Conservation (phyloP, 352 stramenopile species). For the Albugo candida region DNA sequence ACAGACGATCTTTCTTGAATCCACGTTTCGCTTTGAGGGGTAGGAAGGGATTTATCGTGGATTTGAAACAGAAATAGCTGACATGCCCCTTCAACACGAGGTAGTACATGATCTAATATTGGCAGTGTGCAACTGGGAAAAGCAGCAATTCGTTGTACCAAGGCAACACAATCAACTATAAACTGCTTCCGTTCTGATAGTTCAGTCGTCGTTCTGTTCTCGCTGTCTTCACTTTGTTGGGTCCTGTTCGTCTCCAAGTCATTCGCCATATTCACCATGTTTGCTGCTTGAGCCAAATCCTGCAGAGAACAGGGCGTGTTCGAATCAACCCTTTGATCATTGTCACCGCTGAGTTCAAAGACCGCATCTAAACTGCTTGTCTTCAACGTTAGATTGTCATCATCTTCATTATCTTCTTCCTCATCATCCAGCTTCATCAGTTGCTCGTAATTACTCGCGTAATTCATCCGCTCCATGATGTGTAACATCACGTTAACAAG, state of each 20-base stretch:
- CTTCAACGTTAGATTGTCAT: conserved; percentile 13
- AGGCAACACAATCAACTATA: conserved; percentile 44
- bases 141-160: conserved; percentile 47
- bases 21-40: conserved; percentile 22
- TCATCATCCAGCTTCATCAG: conserved; percentile 28
- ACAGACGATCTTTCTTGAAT: conserved; percentile 24
- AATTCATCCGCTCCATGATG: conserved; percentile 47
- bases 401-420: conserved; percentile 9
- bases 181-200: conserved; percentile 53
- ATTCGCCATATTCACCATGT: too few relatives aligned
- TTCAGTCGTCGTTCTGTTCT: conserved; percentile 12
- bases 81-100: conserved; percentile 19
- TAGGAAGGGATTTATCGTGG: conserved; percentile 21
- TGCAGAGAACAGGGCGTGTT: too few relatives aligned
- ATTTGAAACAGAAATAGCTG: conserved; percentile 25
- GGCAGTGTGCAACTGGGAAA: conserved; percentile 29
- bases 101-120: conserved; percentile 27
- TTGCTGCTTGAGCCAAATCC: too few relatives aligned
- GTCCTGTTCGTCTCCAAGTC: too few relatives aligned
- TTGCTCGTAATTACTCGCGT: conserved; percentile 37
- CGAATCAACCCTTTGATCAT: background rate
- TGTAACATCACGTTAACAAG: conserved; percentile 60
- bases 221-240: conserved; percentile 8
- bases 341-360: conserved; percentile 3
- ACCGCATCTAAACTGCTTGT: conserved; percentile 1